Evolutionary conservation across 495 filamentous ascomycete species (phyloP), one percentile per base, ranked within the genome.

Genomic region (Penicillium antarcticum): DNA sequence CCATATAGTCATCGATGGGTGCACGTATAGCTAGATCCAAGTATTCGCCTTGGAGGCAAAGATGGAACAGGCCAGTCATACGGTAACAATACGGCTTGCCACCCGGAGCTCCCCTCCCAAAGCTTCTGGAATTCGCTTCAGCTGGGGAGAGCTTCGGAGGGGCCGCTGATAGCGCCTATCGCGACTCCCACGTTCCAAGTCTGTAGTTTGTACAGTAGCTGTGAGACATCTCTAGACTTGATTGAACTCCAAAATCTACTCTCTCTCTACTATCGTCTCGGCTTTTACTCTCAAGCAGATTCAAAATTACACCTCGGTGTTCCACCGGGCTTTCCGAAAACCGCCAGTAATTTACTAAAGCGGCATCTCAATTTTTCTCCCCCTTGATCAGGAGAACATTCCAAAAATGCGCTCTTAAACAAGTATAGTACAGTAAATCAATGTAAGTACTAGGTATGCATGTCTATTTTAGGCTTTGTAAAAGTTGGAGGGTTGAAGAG

Each of bases 131-230:
- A 65, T 58, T 39, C 54, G 36, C 17, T 42, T 16, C 56, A 65
- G 62, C 62, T 66, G 53, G 51, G 60, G 56, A 56, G 60, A 63
- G 60, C 62, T 63, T 63, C 41, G 51, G 62, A 65, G 62, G 62
- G 57, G 60, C 62, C 62, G 60, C 62, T 63, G 62, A 65, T 65
- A 65, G 60, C 56, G 51, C 53, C 52, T 61, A 61, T 61, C 52
- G 48, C 26, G 36, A 46, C 48, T 23, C 21, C 21, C 21, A 23
- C 21, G 5, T 23, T 23, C n/a, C n/a, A n/a, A n/a, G n/a, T n/a
- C n/a, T n/a, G n/a, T n/a, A n/a, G n/a, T n/a, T 2, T 23, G 21
- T 23, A 2, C 3, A 23, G 21, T 23, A 23, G 21, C 21, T 23
- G 21, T 23, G 21, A 23, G 21, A 23, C 21, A 23, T 23, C 21